Evolutionary conservation across 2,329 filamentous ascomycete genomes (phyloP).

Genomic region (Acrodontium crateriforme): DNA sequence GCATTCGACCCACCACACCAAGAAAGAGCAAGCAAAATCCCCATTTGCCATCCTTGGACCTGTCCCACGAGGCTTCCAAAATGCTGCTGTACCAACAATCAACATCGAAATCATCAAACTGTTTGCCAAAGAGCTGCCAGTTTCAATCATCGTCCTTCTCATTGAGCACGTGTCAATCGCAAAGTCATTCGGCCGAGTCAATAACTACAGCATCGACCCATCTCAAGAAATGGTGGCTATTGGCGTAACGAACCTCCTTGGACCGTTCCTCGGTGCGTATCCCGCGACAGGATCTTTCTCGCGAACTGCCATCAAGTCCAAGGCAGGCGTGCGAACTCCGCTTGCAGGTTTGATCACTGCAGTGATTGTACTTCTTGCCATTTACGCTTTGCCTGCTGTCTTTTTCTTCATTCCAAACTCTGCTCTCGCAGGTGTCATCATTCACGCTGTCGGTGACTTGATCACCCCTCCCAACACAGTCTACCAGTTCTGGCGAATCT

Average conservation of each 20-base stretch:
- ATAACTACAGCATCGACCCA: slow-evolving; percentile 91
- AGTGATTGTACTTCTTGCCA: slow-evolving; percentile 69
- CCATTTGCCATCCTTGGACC: slow-evolving; percentile 59
- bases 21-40: slow-evolving; percentile 25
- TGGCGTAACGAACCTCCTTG: slow-evolving; percentile 76
- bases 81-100: slow-evolving; percentile 60
- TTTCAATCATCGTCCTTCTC: slow-evolving; percentile 80
- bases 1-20: slow-evolving; percentile 29
- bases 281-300: slow-evolving; percentile 93
- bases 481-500: slow-evolving; percentile 91
- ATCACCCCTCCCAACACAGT: slow-evolving; percentile 83
- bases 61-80: slow-evolving; percentile 76
- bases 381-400: slow-evolving; percentile 74
- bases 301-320: slow-evolving; percentile 91
- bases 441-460: slow-evolving; percentile 86
- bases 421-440: slow-evolving; percentile 74
- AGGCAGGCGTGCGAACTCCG: slow-evolving; percentile 85
- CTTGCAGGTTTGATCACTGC: slow-evolving; percentile 84
- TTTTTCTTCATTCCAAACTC: slow-evolving; percentile 90
- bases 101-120: slow-evolving; percentile 50
- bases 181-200: slow-evolving; percentile 89
- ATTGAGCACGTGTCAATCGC: slow-evolving; percentile 96
- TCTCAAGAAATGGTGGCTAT: slow-evolving; percentile 95
- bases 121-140: slow-evolving; percentile 62
- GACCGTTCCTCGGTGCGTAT: slow-evolving; percentile 83